These are phyloP conservation scores for Alopecurus myosuroides DNA, from an alignment of 176 grass and related monocot species.

Conservation along the genomic window DNA sequence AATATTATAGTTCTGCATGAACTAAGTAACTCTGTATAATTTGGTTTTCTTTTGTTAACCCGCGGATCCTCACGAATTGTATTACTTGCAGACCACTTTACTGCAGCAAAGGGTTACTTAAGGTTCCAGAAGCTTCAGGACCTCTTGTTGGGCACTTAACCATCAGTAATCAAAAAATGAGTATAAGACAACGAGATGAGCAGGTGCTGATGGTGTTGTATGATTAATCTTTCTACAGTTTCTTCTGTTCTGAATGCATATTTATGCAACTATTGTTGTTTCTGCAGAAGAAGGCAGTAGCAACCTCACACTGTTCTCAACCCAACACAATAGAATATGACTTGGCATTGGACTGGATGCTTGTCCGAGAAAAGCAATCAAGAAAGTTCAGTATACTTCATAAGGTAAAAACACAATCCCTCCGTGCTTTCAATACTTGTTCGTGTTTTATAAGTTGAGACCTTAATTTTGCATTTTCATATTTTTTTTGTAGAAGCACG, in stretches of 20 bases:
- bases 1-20: background rate
- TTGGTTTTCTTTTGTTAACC: slow-evolving; percentile 21
- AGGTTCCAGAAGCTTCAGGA: slow-evolving; percentile 48
- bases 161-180: slow-evolving; percentile 43
- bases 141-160: slow-evolving; percentile 67
- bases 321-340: slow-evolving; percentile 94
- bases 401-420: slow-evolving; percentile 47
- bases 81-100: slow-evolving; percentile 64
- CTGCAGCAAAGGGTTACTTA: slow-evolving; percentile 87
- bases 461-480: slow-evolving; percentile 17
- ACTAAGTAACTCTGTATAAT: slow-evolving; percentile 10
- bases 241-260: background rate
- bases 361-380: slow-evolving; percentile 39
- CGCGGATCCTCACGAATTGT: slow-evolving; percentile 6
- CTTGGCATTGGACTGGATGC: slow-evolving; percentile 82
- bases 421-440: background rate
- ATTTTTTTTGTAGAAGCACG: slow-evolving; percentile 32
- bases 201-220: slow-evolving; percentile 35
- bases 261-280: background rate
- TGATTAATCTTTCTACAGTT: background rate
- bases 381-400: slow-evolving; percentile 38
- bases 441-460: background rate
- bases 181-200: slow-evolving; percentile 56
- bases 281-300: slow-evolving; percentile 79
- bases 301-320: slow-evolving; percentile 96